Evolutionary conservation across 2,329 filamentous ascomycete genomes (phyloP).

Genomic region (Cercospora sojina): DNA sequence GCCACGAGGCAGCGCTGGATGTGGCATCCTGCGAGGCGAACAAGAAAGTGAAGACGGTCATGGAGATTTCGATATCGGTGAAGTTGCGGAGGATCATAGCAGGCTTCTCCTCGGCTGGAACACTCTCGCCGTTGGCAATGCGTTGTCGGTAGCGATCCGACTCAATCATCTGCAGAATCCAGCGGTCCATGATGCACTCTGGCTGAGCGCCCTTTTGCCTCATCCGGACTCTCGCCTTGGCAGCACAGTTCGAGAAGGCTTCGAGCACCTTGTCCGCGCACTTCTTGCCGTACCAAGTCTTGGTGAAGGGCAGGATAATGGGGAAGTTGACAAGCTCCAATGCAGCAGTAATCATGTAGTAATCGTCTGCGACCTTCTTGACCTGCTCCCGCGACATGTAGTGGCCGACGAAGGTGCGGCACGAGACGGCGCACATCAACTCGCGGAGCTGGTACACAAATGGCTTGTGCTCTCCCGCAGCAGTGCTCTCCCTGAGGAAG

Average conservation of each 20-base stretch:
- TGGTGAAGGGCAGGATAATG: conserved; percentile 90
- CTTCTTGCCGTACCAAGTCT: conserved; percentile 97
- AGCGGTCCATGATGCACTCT: conserved; percentile 92
- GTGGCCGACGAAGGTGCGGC: conserved; percentile 94
- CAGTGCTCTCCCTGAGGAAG: conserved; percentile 70
- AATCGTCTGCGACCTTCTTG: conserved; percentile 94
- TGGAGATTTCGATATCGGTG: conserved; percentile 84
- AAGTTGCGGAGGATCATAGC: conserved; percentile 82
- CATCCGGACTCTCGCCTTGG: conserved; percentile 82
- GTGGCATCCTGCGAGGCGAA: conserved; percentile 95
- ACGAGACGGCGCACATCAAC: conserved; percentile 90
- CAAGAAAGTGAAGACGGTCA: conserved; percentile 68
- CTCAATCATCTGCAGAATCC: conserved; percentile 84
- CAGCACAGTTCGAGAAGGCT: conserved; percentile 87
- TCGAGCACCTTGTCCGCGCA: conserved; percentile 86
- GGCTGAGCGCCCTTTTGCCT: conserved; percentile 77
- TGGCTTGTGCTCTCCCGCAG: conserved; percentile 71
- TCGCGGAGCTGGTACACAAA: conserved; percentile 94
- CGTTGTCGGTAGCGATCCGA: conserved; percentile 79
- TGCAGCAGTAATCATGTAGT: conserved; percentile 92
- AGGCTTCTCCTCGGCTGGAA: conserved; percentile 75
- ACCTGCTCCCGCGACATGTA: conserved; percentile 89
- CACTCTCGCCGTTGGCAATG: conserved; percentile 66
- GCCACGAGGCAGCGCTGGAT: conserved; percentile 87
- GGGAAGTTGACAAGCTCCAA: conserved; percentile 98